Evolutionary conservation across 257 asterid genomes (phyloP), one percentile per base, ranked within the genome.

Genomic region (Marsdenia floribunda): DNA sequence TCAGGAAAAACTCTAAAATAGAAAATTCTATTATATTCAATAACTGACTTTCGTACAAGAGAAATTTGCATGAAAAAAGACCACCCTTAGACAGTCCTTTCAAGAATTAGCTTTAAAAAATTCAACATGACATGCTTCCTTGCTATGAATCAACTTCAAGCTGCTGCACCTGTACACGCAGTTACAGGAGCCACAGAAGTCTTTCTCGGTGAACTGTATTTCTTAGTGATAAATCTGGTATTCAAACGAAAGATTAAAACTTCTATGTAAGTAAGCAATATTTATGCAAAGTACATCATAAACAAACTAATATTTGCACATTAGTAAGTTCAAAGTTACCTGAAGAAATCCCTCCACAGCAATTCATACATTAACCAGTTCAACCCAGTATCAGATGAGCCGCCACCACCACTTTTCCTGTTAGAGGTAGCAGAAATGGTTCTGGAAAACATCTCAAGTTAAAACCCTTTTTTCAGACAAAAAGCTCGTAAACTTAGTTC

Each of bases 311-410:
- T n/a, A 21, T 29, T 3, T 47, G 18, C 49, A 16, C 54, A 6
- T 37, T 24, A 3, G 33, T n/a, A 18, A 8, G 44, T 47, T 37
- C 0, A 52, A 70, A 38, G 73, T 87, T 67, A 92, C 99, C 99
- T 90, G 92, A 94, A 94, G 79, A 95, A 95, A 73, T 95, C 99
- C 86, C 99, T 93, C 99, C 99, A 95, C 83, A 95, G 67, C 70
- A 93, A 87, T 85, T 93, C 98, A 53, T 95, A 91, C 97, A 90
- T 91, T 82, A 95, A 79, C 99, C 98, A 95, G 90, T 91, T 90
- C 84, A 87, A 74, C 57, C 96, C 96, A 52, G 96, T 83, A 71
- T 83, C 93, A 13, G 85, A 59, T 71, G 90, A 46, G 70, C 75
- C 63, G 19, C 75, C 72, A 44, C 90, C 88, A 66, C 87, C 91